phyloP scores from a whole-genome alignment of 208 protist genomes.

The Paratrypanosoma confusum region DNA sequence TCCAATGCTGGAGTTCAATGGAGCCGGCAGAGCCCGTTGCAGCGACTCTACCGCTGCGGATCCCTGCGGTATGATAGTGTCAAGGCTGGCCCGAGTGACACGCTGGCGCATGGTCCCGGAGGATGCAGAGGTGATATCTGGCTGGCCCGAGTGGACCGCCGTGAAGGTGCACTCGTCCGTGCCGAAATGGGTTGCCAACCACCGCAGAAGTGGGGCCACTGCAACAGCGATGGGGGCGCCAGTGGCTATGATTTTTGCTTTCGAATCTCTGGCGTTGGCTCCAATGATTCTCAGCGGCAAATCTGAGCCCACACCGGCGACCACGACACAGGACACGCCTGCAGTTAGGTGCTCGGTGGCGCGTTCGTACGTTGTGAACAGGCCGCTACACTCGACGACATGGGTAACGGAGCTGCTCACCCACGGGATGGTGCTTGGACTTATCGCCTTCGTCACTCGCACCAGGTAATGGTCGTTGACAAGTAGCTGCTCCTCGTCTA shows the following conservation, averaged over 20 bases:
- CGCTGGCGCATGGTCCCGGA: too few species aligned
- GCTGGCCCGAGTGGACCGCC: slow-evolving; percentile 95
- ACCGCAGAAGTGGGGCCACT: slow-evolving; percentile 93
- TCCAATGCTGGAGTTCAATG: slow-evolving; percentile 46
- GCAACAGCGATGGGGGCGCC: slow-evolving; percentile 98
- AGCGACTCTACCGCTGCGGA: slow-evolving; percentile 97
- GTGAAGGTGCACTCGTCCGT: slow-evolving; percentile 96
- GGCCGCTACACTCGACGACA: slow-evolving; percentile 97
- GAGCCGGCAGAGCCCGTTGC: slow-evolving; percentile 74
- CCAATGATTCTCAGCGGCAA: slow-evolving; percentile 92
- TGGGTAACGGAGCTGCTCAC: slow-evolving; percentile 70
- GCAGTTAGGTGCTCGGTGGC: slow-evolving; percentile 85
- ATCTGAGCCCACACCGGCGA: slow-evolving; percentile 95
- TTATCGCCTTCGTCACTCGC: slow-evolving; percentile 29
- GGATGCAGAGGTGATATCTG: too few species aligned
- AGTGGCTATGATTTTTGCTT: slow-evolving; percentile 87
- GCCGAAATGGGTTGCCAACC: slow-evolving; percentile 90
- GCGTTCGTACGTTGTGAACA: slow-evolving; percentile 91
- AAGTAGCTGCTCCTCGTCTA: slow-evolving; percentile 42
- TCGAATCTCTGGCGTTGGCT: slow-evolving; percentile 87
- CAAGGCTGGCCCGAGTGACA: slow-evolving; percentile 72
- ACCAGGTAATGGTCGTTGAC: slow-evolving; percentile 31
- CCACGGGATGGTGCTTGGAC: slow-evolving; percentile 91
- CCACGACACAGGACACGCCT: slow-evolving; percentile 95
- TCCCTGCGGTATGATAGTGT: slow-evolving; percentile 96